Conservation (phyloP, 2,329 filamentous ascomycete genomes). For the Paracorniculantispora psalliotae region DNA sequence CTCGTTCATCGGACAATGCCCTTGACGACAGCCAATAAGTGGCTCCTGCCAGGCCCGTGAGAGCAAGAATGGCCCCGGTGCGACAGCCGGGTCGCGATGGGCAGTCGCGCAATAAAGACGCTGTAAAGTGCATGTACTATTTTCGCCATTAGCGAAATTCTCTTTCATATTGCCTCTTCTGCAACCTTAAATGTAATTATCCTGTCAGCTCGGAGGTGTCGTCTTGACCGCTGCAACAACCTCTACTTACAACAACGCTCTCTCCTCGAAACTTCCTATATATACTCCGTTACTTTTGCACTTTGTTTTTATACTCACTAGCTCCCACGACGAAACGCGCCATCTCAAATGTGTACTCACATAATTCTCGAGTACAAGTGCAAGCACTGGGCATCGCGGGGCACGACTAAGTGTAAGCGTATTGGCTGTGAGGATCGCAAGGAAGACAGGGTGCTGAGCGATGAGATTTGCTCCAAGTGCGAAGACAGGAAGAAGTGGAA, state of each 20-base stretch:
- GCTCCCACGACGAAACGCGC: not conserved
- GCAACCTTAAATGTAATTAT: not conserved
- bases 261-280: not conserved
- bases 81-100: not conserved
- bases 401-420: slow-evolving; percentile 31
- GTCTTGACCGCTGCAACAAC: not conserved
- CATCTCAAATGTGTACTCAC: slow-evolving; percentile 28
- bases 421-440: slow-evolving; percentile 26
- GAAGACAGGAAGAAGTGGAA: slow-evolving; percentile 25
- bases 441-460: slow-evolving; percentile 27
- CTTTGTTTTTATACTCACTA: not conserved
- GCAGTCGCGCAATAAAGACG: not conserved
- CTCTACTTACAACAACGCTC: not conserved
- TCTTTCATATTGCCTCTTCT: not conserved
- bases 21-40: not conserved
- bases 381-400: slow-evolving; percentile 31
- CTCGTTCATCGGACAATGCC: too few relatives aligned
- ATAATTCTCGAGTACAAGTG: slow-evolving; percentile 32
- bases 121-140: not conserved
- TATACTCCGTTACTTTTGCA: not conserved
- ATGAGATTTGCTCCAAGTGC: slow-evolving; percentile 31
- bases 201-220: not conserved
- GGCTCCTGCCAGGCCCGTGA: slow-evolving; percentile 7
- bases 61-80: slow-evolving; percentile 7
- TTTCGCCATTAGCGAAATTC: not conserved